Base-by-base conservation (phyloP, 225 moss, liverwort and hornwort species). In the Physcomitrium patens region DNA sequence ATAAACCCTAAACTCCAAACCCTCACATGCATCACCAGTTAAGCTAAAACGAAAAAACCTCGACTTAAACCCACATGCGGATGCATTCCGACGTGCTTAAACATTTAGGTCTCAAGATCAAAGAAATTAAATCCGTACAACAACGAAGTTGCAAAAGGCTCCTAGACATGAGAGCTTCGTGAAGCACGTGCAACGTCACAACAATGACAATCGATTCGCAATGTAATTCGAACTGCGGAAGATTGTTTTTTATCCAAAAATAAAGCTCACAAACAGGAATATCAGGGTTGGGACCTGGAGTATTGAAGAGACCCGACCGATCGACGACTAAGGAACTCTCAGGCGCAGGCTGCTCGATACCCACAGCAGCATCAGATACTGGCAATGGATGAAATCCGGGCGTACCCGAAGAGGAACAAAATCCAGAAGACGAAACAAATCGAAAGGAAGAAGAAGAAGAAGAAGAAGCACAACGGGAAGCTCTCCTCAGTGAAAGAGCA, bases 241-340 rank as follows among this genome's bases (percentile, higher is more conserved):
- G 31, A 2, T 3, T 37, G 31, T 37, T 37, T 37, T 37, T 37
- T 37, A 4, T 37, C n/a, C 8, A 23, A 9, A 18, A 37, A 52
- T 12, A 8, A 8, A 71, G 41, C 16, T 17, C 11, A 12, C 16
- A 23, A 43, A 1, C 16, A 59, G 12, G 50, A 24, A 31, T n/a
- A 51, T 27, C 31, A 61, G 15, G 18, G 8, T 11, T 56, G 19
- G 57, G 67, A 87, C 84, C 84, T 82, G 82, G 72, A 16, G 64
- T 77, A 77, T 78, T 85, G 65, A 44, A 82, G 52, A 87, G 84
- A 23, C 79, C 79, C 7, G 82, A 82, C 9, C 87, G 79, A 77
- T 87, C 82, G 28, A 87, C 72, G 12, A 69, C 56, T 12, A 85
- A 71, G 42, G 87, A 77, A 26, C 82, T 54, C 42, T 60, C 44